Conservation (phyloP, 495 filamentous ascomycete genomes). For the Hypoxylon cercidicola region DNA sequence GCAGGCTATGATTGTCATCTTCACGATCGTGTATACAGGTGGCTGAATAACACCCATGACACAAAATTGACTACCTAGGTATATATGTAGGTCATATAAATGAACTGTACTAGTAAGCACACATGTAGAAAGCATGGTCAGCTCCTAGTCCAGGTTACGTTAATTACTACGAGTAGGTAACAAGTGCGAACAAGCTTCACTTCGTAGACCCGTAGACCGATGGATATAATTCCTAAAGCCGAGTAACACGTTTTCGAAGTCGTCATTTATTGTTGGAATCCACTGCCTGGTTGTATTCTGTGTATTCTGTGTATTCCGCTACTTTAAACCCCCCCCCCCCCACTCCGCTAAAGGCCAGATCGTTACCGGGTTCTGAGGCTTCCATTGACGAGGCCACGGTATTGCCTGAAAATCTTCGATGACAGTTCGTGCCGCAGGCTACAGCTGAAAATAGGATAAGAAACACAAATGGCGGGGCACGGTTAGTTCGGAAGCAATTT, state of each 20-base stretch:
- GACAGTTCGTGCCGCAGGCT: slow-evolving; percentile 13
- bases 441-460: slow-evolving; percentile 29
- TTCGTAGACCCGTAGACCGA: too few species aligned
- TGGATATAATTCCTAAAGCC: too few species aligned
- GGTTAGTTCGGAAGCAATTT: slow-evolving; percentile 32
- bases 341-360: slow-evolving; percentile 27
- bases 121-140: neutral
- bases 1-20: neutral
- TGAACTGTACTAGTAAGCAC: neutral
- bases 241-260: neutral
- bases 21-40: too few species aligned
- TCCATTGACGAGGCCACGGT: slow-evolving; percentile 32
- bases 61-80: neutral
- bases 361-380: slow-evolving; percentile 2
- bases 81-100: too few species aligned
- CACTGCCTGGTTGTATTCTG: neutral
- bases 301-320: neutral
- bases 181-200: too few species aligned
- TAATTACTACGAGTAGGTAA: too few species aligned
- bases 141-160: too few species aligned
- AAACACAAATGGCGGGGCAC: slow-evolving; percentile 13
- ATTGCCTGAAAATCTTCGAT: slow-evolving; percentile 28
- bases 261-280: neutral
- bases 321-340: neutral
- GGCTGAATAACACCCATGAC: neutral